A percentile compares a stretch with the other conserved stretches of the same genome.
phyloP scores from a whole-genome alignment of 2,329 filamentous ascomycete species.

The Ceratocystis variospora region DNA sequence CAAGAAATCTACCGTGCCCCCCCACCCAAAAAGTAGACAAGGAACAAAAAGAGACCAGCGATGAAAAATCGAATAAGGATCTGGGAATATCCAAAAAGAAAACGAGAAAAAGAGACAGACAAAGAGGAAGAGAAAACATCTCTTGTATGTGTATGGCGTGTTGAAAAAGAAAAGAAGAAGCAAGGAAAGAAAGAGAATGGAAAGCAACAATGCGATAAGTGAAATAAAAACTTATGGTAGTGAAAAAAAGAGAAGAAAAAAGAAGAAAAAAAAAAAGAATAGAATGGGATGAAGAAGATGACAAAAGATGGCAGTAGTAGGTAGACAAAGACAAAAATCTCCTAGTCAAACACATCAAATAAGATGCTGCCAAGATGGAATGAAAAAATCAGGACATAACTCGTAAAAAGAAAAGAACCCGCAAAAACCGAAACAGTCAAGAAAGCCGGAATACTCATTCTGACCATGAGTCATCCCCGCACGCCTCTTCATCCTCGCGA shows the following conservation, averaged over 20 bases:
- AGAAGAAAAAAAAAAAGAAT: neutral
- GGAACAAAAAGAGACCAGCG: neutral
- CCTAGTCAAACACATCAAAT: neutral
- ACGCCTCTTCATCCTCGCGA: conserved; percentile 31
- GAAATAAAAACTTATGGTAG: neutral
- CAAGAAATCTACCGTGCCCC: neutral
- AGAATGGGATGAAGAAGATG: neutral
- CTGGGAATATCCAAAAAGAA: neutral
- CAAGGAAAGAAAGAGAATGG: conserved; percentile 1
- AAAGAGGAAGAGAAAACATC: neutral
- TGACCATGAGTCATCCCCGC: neutral
- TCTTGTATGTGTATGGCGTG: neutral
- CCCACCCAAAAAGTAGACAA: neutral
- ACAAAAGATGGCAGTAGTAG: no score
- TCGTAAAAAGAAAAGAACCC: conserved; percentile 2
- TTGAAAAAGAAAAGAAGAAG: neutral
- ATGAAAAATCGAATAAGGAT: neutral
- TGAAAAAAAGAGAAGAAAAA: neutral
- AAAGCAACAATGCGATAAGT: neutral
- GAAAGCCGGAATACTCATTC: neutral
- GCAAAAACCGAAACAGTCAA: conserved; percentile 13
- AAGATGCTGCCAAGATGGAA: neutral
- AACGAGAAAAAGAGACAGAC: neutral
- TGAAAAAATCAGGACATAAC: conserved; percentile 6
- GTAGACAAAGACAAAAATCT: neutral